These are phyloP conservation scores for Vaccinium myrtillus DNA, from an alignment of 148 eudicot species.

Conservation along the genomic window DNA sequence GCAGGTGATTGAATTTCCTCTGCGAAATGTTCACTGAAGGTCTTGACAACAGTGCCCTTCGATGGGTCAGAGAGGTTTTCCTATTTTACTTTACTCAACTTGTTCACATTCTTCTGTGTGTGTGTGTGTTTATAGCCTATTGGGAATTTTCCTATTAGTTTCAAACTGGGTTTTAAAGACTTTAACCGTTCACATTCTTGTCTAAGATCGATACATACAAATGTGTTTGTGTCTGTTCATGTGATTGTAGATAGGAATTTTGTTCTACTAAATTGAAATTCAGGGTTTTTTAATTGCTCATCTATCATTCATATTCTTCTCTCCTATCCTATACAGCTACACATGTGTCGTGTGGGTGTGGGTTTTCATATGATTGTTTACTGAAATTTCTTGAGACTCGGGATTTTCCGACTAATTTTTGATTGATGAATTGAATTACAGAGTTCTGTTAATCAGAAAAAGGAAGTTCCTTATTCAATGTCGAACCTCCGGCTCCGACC, in stretches of 20 bases:
- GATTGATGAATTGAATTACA: conserved; percentile 20
- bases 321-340: not conserved
- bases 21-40: conserved; percentile 68
- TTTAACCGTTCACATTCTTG: no score
- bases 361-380: not conserved
- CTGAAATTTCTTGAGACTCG: not conserved
- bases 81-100: not conserved
- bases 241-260: not conserved
- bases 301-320: no score
- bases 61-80: conserved; percentile 66
- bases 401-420: not conserved
- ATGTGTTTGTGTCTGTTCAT: not conserved
- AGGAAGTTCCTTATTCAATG: conserved; percentile 43
- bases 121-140: not conserved
- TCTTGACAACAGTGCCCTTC: conserved; percentile 62
- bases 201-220: no score
- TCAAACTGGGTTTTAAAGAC: no score
- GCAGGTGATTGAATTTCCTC: conserved; percentile 13
- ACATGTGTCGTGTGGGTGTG: not conserved
- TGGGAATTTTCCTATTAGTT: no score
- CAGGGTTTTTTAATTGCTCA: not conserved
- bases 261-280: not conserved
- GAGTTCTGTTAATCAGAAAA: conserved; percentile 48
- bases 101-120: not conserved
- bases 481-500: conserved; percentile 42